Base-by-base conservation (phyloP, 306 rosid genomes). In the Ceratonia siliqua region DNA sequence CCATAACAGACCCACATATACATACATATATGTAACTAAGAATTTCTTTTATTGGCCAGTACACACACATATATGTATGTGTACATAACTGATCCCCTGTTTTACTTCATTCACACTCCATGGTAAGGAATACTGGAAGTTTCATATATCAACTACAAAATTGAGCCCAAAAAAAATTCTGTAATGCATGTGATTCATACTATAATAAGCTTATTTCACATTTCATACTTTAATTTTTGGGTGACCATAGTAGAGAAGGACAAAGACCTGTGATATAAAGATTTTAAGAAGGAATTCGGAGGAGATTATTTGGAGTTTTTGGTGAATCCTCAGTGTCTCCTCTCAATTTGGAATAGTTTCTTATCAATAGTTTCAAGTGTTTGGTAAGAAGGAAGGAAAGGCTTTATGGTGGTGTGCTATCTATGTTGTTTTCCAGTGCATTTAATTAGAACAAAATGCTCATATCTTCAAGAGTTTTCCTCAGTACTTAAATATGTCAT, bases 261-360 rank as follows among this genome's bases (percentile, higher is more conserved):
- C 7, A 25, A 14, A n/a, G 50, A 24, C 5, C 8, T n/a, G 28
- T 18, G 6, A 69, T 32, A 5, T 25, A 2, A 50, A 69, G 61
- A 35, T 12, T 54, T 49, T 2, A 20, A 25, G 66, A 59, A 48
- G 25, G 36, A 30, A 64, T 46, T 25, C 4, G 17, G 46, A 75
- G 42, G 3, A 67, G 56, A n/a, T 36, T 74, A 45, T 49, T 45
- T 24, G 48, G 10, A 32, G 46, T 21, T 46, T 41, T 32, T 45
- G 25, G 21, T 43, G 28, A 7, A 57, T 42, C 46, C 8, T 4
- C 10, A 46, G 55, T n/a, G 18, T 17, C 30, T 5, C 39, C 48
- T 39, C n/a, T 39, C 68, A 73, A 18, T 24, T 56, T 72, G 55
- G 5, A 59, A 43, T 12, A 58, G 25, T 68, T 68, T 24, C 56